These are phyloP conservation scores for Aureobasidium sp. DNA, from an alignment of 2,329 filamentous ascomycete species.

Conservation along the genomic window DNA sequence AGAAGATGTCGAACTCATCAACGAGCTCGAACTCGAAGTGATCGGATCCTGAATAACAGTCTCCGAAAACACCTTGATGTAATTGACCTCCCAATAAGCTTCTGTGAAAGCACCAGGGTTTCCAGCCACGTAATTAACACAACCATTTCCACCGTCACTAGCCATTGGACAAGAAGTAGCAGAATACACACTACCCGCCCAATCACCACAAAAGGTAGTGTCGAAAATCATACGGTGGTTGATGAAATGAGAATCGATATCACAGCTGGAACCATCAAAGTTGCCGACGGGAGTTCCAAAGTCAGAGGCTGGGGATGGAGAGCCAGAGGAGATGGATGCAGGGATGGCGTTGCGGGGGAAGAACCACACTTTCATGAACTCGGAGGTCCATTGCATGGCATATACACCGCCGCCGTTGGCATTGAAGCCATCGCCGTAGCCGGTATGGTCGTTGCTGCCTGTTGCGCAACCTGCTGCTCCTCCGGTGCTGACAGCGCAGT, in stretches of 20 bases:
- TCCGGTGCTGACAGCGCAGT: slow-evolving; percentile 54
- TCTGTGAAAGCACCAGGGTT: slow-evolving; percentile 27
- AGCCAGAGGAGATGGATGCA: slow-evolving; percentile 55
- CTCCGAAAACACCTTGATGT: slow-evolving; percentile 27
- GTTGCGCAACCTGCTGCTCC: slow-evolving; percentile 43
- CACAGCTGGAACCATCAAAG: slow-evolving; percentile 44
- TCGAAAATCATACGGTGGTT: slow-evolving; percentile 70
- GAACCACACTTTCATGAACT: slow-evolving; percentile 82
- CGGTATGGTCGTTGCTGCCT: slow-evolving; percentile 23
- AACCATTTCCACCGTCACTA: slow-evolving; percentile 11
- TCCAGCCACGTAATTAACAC: slow-evolving; percentile 26
- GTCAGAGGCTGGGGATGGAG: slow-evolving; percentile 62
- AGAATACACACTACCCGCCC: slow-evolving; percentile 26
- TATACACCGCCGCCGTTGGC: slow-evolving; percentile 47
- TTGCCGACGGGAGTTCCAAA: slow-evolving; percentile 66
- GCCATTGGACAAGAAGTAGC: slow-evolving; percentile 22
- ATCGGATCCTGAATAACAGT: neutral
- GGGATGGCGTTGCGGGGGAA: slow-evolving; percentile 75
- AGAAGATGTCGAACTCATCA: neutral
- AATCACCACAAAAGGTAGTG: slow-evolving; percentile 44
- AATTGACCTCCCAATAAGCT: slow-evolving; percentile 29
- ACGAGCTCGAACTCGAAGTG: neutral
- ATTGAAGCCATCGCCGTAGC: slow-evolving; percentile 57
- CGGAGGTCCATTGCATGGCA: slow-evolving; percentile 70
- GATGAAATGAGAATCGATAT: slow-evolving; percentile 38